phyloP scores from a whole-genome alignment of 2,329 filamentous ascomycete genomes.

The Talaromyces atroroseus region DNA sequence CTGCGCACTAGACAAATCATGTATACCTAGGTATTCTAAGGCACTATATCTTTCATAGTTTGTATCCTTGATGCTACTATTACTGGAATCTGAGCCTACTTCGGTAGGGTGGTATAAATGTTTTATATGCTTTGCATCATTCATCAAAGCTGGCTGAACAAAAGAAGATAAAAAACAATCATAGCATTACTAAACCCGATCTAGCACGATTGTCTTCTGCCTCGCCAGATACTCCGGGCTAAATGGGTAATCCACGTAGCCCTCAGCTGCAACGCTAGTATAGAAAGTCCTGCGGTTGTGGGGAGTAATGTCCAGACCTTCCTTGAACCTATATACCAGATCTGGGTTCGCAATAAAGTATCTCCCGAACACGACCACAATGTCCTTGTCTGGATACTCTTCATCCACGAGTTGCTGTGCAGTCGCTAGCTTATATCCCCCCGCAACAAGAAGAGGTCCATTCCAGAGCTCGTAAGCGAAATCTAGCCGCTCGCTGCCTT shows the following conservation, averaged over 20 bases:
- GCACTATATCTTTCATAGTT: too few species aligned
- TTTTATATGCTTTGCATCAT: neutral
- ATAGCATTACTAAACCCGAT: too few species aligned
- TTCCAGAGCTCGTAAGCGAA: slow-evolving; percentile 8
- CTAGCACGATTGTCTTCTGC: too few species aligned
- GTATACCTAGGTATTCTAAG: too few species aligned
- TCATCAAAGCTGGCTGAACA: neutral
- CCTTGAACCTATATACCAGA: slow-evolving; percentile 17
- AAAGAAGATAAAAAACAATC: neutral
- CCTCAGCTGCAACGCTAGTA: slow-evolving; percentile 3
- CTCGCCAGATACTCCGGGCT: slow-evolving; percentile 23
- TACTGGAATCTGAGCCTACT: too few species aligned
- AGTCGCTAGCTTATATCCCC: slow-evolving; percentile 36
- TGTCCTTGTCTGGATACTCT: slow-evolving; percentile 13
- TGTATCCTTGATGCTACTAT: too few species aligned
- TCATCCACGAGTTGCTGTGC: slow-evolving; percentile 31
- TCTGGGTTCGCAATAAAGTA: slow-evolving; percentile 24
- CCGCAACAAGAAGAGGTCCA: slow-evolving; percentile 43
- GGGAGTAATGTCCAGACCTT: slow-evolving; percentile 15
- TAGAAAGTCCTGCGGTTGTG: slow-evolving; percentile 21
- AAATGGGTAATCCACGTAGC: slow-evolving; percentile 30
- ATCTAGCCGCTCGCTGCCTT: neutral
- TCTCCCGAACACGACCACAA: slow-evolving; percentile 32
- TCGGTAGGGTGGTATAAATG: too few species aligned
- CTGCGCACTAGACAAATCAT: too few species aligned